phyloP scores from a whole-genome alignment of 1,139 yeast genomes.

The Kluyveromyces sp. region DNA sequence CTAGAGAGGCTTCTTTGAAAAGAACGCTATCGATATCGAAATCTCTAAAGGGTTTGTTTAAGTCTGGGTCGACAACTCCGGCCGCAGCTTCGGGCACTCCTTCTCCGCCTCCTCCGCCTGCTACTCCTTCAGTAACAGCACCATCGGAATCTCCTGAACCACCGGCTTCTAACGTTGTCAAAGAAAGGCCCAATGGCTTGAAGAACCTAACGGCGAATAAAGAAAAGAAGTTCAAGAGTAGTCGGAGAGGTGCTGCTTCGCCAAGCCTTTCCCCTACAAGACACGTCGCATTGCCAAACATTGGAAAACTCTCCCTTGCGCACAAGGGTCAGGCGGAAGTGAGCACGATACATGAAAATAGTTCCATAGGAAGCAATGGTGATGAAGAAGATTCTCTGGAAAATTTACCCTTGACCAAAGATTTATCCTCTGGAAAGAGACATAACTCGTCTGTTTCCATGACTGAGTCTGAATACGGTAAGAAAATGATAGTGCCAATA shows the following conservation, averaged over 20 bases:
- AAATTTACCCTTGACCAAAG: not conserved
- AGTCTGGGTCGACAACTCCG: slow-evolving; percentile 2
- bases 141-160: not conserved
- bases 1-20: slow-evolving; percentile 8
- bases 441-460: not conserved
- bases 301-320: slow-evolving; percentile 8
- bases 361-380: not conserved
- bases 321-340: not conserved
- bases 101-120: not conserved
- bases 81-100: not conserved
- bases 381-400: not conserved
- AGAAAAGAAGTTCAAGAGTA: slow-evolving; percentile 7
- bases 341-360: not conserved
- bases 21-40: slow-evolving; percentile 22
- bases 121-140: not conserved
- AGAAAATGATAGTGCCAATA: not conserved
- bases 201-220: slow-evolving; percentile 8
- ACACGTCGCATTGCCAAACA: slow-evolving; percentile 5
- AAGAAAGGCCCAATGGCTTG: slow-evolving; percentile 6
- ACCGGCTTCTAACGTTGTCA: not conserved
- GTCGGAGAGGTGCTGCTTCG: slow-evolving; percentile 6
- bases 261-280: slow-evolving; percentile 4
- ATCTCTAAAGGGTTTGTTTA: slow-evolving; percentile 25
- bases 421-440: not conserved
- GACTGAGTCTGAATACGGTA: not conserved